These are phyloP conservation scores for Aspergillus brasiliensis DNA, from an alignment of 2,329 filamentous ascomycete genomes.

Conservation along the genomic window DNA sequence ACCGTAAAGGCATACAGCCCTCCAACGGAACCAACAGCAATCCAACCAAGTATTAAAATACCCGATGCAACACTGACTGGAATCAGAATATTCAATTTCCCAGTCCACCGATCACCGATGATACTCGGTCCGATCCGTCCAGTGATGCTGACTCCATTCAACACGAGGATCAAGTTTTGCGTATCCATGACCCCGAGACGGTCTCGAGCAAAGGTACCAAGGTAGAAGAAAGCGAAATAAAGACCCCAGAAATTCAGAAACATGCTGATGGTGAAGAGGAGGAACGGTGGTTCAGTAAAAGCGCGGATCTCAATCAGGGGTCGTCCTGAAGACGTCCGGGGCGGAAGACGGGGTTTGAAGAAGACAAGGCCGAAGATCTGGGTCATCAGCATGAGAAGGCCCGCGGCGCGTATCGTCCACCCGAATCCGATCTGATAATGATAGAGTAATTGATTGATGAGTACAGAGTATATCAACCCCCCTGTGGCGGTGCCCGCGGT, in stretches of 20 bases:
- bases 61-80: conserved; percentile 49
- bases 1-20: conserved; percentile 49
- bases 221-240: conserved; percentile 64
- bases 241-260: conserved; percentile 54
- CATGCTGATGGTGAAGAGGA: conserved; percentile 50
- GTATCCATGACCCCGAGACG: conserved; percentile 49
- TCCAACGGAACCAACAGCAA: conserved; percentile 46
- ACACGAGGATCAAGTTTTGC: too few relatives aligned
- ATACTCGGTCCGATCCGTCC: too few relatives aligned
- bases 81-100: too few relatives aligned
- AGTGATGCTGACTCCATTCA: too few relatives aligned
- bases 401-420: too few relatives aligned
- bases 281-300: conserved; percentile 59
- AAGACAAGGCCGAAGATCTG: conserved; percentile 24
- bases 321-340: conserved; percentile 52
- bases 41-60: conserved; percentile 60
- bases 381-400: too few relatives aligned
- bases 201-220: conserved; percentile 49
- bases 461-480: conserved; percentile 39
- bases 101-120: too few relatives aligned
- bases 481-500: conserved; percentile 41
- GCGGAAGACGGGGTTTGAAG: conserved; percentile 8
- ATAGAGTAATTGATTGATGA: too few relatives aligned
- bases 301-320: conserved; percentile 58
- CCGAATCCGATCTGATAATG: too few relatives aligned